Conservation (phyloP, 2,329 filamentous ascomycete genomes). For the Sclerotinia minor region DNA sequence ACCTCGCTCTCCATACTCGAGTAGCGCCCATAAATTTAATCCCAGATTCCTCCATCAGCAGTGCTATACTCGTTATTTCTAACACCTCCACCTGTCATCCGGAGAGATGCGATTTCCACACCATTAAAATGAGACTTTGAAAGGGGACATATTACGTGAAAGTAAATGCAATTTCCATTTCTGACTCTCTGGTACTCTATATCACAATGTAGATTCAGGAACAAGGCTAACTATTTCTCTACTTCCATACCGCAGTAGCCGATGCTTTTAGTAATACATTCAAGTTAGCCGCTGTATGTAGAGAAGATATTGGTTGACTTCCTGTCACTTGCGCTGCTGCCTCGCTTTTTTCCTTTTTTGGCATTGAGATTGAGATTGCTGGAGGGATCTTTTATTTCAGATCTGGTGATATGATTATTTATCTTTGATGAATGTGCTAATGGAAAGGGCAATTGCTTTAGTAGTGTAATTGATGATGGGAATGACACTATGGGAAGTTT, state of each 20-base stretch:
- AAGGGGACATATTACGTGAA: conserved; percentile 21
- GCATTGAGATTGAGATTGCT: conserved; percentile 46
- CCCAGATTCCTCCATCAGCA: conserved; percentile 30
- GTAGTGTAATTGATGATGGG: conserved; percentile 41
- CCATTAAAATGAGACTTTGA: conserved; percentile 27
- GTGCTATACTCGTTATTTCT: conserved; percentile 35
- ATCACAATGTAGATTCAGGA: conserved; percentile 46
- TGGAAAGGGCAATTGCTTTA: conserved; percentile 39
- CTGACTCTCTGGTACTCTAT: conserved; percentile 22
- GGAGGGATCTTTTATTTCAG: conserved; percentile 41
- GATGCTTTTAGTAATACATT: conserved; percentile 46
- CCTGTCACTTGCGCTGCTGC: conserved; percentile 47
- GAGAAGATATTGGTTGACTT: conserved; percentile 40
- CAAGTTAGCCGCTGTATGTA: conserved; percentile 45
- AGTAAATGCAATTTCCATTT: conserved; percentile 16
- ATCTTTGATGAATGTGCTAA: conserved; percentile 29
- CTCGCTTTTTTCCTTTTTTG: conserved; percentile 45
- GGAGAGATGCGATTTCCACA: conserved; percentile 32
- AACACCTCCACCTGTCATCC: conserved; percentile 22
- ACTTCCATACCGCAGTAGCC: conserved; percentile 45
- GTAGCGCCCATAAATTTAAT: no score
- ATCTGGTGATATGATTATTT: conserved; percentile 40
- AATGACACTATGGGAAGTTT: conserved; percentile 39
- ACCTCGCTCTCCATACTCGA: no score
- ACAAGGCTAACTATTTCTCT: conserved; percentile 47